Evolutionary conservation across 2,329 filamentous ascomycete species (phyloP).

Genomic region (Penicillium sp.): DNA sequence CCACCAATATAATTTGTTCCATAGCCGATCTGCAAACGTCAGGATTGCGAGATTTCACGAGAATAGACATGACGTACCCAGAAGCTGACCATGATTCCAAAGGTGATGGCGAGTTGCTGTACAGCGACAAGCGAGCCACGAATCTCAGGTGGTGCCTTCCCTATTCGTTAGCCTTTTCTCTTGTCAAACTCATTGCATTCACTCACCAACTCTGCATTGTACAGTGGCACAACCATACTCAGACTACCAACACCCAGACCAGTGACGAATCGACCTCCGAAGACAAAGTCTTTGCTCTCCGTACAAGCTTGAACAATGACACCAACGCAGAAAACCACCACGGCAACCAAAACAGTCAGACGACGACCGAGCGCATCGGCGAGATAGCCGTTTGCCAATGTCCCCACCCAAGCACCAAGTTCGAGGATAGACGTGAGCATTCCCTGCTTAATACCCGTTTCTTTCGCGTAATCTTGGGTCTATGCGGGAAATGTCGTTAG

Average conservation of each 20-base stretch:
- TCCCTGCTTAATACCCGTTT: constrained; percentile 29
- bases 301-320: constrained; percentile 40
- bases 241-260: constrained; percentile 44
- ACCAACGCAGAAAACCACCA: constrained; percentile 37
- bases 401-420: constrained; percentile 40
- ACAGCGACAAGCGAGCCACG: constrained; percentile 43
- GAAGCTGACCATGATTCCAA: constrained; percentile 45
- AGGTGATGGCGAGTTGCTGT: constrained; percentile 45
- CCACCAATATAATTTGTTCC: constrained; percentile 63
- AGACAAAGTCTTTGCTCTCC: constrained; percentile 30
- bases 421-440: constrained; percentile 43
- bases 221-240: constrained; percentile 43
- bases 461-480: constrained; percentile 29
- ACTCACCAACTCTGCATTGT: constrained; percentile 36
- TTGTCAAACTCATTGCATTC: background rate
- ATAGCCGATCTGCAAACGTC: constrained; percentile 37
- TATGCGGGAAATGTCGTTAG: constrained; percentile 1
- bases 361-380: constrained; percentile 38
- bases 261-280: constrained; percentile 42
- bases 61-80: constrained; percentile 29
- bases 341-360: constrained; percentile 33
- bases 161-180: background rate
- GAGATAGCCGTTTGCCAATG: constrained; percentile 37
- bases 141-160: constrained; percentile 40
- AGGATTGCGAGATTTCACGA: constrained; percentile 1